These are phyloP conservation scores for Alternaria tenuissima DNA, from an alignment of 2,329 filamentous ascomycete species.

Conservation along the genomic window DNA sequence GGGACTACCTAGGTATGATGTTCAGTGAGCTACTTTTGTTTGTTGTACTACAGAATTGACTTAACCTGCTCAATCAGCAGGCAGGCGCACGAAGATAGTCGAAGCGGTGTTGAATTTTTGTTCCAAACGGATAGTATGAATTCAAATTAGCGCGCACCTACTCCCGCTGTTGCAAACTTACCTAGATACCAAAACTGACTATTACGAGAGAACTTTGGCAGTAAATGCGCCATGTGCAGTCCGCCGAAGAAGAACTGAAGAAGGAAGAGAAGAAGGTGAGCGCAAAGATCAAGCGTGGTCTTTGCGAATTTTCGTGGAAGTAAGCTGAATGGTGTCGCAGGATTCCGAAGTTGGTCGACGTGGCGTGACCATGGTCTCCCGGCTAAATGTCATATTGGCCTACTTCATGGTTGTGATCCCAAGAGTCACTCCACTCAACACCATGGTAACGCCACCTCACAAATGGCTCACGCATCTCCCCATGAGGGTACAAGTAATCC, in stretches of 20 bases:
- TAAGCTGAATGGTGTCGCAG: not conserved
- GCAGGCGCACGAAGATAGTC: not conserved
- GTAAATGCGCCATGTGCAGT: not conserved
- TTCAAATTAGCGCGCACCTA: not conserved
- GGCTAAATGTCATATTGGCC: not conserved
- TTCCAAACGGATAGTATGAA: not conserved
- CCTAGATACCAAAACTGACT: not conserved
- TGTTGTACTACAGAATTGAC: not conserved
- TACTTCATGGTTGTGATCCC: not conserved
- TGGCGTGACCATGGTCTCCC: not conserved
- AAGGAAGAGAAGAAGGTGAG: not conserved
- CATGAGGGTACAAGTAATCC: not conserved
- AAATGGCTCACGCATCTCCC: not conserved
- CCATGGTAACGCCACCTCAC: not conserved
- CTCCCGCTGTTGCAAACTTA: not conserved
- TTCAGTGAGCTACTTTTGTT: not conserved
- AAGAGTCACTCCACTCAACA: slow-evolving; percentile 5
- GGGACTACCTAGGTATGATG: not conserved
- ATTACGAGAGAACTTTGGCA: not conserved
- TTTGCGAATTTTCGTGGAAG: not conserved
- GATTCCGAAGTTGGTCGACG: not conserved
- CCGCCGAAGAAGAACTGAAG: not conserved
- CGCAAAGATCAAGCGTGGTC: not conserved
- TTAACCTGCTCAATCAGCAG: not conserved
- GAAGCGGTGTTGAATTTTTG: not conserved